Percentiles rank a stretch among this genome's conserved stretches.
Conservation (phyloP, 2,329 filamentous ascomycete genomes). For the Pestalotiopsis sp. region DNA sequence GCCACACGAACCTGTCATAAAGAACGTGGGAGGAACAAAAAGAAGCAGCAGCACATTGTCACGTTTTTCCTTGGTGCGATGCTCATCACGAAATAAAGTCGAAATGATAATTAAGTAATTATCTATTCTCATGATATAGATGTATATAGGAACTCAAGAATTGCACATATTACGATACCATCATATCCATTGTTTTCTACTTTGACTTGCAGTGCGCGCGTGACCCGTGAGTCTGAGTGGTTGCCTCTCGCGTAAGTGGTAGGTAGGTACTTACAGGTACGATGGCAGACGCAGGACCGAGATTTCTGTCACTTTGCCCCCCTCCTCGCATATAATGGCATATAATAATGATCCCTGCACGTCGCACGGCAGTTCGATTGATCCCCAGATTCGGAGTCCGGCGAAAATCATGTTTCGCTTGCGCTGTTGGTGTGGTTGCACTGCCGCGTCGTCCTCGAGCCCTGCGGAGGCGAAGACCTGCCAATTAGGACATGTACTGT, state of each 20-base stretch:
- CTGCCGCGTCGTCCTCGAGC: not conserved
- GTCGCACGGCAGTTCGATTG: not conserved
- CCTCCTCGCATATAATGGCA: not conserved
- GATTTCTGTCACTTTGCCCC: not conserved
- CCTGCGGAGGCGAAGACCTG: not conserved
- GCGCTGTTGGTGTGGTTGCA: not conserved
- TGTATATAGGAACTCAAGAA: not conserved
- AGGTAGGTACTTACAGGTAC: not conserved
- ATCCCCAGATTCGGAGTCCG: not conserved
- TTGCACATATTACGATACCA: not conserved
- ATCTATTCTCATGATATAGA: not conserved
- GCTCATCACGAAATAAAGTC: not conserved
- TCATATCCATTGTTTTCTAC: not conserved
- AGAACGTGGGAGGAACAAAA: not conserved
- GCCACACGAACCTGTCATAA: not conserved
- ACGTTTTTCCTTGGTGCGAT: conserved; percentile 1
- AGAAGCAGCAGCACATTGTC: not conserved
- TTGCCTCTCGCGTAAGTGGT: not conserved
- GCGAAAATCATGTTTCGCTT: not conserved
- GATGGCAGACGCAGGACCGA: not conserved
- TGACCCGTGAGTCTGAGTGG: not conserved
- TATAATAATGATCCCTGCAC: not conserved
- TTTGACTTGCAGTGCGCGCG: not conserved
- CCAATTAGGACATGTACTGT: not conserved
- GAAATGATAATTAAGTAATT: conserved; percentile 4